These are phyloP conservation scores for Dendrobium officinale DNA, from an alignment of 106 monocot species.

Conservation along the genomic window DNA sequence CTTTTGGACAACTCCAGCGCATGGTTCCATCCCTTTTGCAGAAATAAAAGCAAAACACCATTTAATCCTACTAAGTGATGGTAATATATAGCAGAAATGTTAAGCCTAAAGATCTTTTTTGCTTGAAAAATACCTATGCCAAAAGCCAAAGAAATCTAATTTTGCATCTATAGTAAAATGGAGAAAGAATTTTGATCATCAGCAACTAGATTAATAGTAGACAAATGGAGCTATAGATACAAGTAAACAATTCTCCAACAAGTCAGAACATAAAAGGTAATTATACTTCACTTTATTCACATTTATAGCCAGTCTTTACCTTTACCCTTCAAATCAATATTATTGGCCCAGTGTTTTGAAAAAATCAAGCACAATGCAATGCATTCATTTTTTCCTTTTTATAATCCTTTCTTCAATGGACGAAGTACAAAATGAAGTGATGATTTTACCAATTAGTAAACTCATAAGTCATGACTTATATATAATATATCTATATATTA, in stretches of 20 bases:
- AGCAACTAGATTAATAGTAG: neutral
- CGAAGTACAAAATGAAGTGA: no score
- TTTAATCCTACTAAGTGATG: neutral
- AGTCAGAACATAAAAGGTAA: neutral
- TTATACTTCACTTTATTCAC: no score
- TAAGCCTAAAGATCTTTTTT: neutral
- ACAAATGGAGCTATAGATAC: neutral
- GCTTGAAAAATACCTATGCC: neutral
- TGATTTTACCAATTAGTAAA: no score
- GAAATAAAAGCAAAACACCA: neutral
- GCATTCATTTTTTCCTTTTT: no score
- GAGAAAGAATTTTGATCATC: neutral
- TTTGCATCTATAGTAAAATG: neutral
- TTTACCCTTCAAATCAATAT: no score
- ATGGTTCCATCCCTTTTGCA: conserved; percentile 79
- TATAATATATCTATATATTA: no score
- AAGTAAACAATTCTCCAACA: neutral
- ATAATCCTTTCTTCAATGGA: no score
- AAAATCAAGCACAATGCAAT: no score
- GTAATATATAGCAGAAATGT: neutral
- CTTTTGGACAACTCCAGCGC: conserved; percentile 61
- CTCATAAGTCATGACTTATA: no score
- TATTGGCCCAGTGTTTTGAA: no score
- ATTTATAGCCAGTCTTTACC: no score
- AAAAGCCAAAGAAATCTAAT: neutral